Evolutionary conservation across 2,329 filamentous ascomycete species (phyloP).

Genomic region (Stemphylium vesicarium): DNA sequence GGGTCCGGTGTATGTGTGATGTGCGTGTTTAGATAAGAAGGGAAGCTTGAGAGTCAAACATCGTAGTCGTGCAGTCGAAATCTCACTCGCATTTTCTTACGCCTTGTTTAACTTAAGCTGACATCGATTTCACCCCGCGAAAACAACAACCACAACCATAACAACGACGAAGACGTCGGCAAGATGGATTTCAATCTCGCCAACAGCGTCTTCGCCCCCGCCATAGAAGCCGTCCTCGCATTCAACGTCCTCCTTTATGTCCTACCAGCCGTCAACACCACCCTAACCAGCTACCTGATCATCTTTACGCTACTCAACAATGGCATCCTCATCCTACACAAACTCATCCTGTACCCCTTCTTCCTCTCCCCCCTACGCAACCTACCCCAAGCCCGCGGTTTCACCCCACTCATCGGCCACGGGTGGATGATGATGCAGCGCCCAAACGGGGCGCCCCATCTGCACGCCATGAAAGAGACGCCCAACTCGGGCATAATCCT

Average conservation of each 20-base stretch:
- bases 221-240: slow-evolving; percentile 26
- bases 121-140: not conserved
- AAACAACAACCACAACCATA: not conserved
- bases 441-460: slow-evolving; percentile 41
- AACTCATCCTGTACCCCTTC: slow-evolving; percentile 46
- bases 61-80: too few relatives aligned
- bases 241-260: slow-evolving; percentile 30
- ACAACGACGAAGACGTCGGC: not conserved
- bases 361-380: slow-evolving; percentile 48
- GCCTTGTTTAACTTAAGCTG: too few relatives aligned
- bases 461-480: slow-evolving; percentile 47
- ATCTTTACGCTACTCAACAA: slow-evolving; percentile 26
- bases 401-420: slow-evolving; percentile 47
- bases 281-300: slow-evolving; percentile 25
- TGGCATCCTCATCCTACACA: slow-evolving; percentile 22
- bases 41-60: too few relatives aligned
- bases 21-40: too few relatives aligned
- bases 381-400: slow-evolving; percentile 43
- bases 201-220: slow-evolving; percentile 23
- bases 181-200: slow-evolving; percentile 24
- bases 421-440: slow-evolving; percentile 43
- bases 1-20: not conserved
- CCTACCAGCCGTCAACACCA: slow-evolving; percentile 10
- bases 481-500: slow-evolving; percentile 52
- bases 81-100: too few relatives aligned